These are phyloP conservation scores for Phytophthora fragariae DNA, from an alignment of 352 stramenopile species.

Conservation along the genomic window DNA sequence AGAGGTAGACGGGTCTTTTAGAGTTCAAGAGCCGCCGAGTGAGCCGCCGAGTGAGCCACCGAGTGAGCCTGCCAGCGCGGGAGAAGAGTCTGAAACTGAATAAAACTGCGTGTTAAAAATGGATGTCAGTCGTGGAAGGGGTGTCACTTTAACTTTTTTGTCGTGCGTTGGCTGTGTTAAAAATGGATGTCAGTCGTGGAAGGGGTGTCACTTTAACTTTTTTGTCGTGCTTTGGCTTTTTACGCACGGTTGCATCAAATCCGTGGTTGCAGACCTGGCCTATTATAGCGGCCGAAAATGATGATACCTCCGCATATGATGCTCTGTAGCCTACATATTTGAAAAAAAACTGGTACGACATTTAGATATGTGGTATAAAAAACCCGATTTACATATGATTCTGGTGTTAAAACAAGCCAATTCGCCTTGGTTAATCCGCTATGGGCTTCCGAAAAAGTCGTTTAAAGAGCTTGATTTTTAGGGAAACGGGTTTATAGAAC, in stretches of 20 bases:
- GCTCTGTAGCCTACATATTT: not conserved
- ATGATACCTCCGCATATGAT: not conserved
- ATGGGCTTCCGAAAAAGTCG: not conserved
- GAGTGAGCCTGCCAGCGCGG: not conserved
- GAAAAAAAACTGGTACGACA: not conserved
- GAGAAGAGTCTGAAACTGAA: not conserved
- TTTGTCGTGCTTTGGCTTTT: not conserved
- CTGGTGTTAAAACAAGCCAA: not conserved
- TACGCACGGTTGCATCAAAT: conserved; percentile 1
- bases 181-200: not conserved
- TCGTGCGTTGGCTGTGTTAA: not conserved
- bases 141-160: not conserved
- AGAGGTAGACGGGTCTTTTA: not conserved
- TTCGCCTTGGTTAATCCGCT: not conserved
- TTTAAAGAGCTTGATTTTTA: not conserved
- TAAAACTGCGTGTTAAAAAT: not conserved
- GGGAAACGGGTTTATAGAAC: not conserved
- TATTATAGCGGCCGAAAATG: not conserved
- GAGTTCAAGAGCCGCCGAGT: not conserved
- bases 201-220: not conserved
- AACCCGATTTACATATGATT: not conserved
- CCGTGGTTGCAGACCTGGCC: not conserved
- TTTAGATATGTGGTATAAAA: not conserved
- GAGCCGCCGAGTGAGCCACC: too few relatives aligned
- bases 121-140: not conserved